phyloP scores from a whole-genome alignment of 2,329 filamentous ascomycete species.

The Colletotrichum camelliae region DNA sequence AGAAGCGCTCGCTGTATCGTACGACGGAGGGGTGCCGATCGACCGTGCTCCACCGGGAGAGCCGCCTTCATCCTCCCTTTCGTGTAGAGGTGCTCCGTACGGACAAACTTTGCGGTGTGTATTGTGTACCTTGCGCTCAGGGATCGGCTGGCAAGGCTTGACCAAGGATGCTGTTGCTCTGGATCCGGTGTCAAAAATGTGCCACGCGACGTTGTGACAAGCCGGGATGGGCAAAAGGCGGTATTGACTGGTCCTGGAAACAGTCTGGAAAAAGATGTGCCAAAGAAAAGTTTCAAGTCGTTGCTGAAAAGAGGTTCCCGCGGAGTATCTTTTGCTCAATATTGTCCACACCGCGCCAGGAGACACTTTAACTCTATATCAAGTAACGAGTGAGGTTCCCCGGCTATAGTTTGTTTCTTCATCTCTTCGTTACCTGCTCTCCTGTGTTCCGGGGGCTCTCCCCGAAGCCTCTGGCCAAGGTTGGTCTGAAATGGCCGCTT shows the following conservation, averaged over 20 bases:
- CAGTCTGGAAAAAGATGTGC: neutral
- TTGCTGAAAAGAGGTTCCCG: neutral
- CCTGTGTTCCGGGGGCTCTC: neutral
- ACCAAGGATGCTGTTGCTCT: neutral
- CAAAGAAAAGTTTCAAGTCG: neutral
- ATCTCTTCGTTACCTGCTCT: neutral
- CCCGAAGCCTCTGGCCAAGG: neutral
- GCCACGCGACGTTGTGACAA: neutral
- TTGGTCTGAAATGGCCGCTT: neutral
- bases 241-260: neutral
- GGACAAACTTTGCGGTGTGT: neutral
- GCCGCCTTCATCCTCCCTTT: neutral
- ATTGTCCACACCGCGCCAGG: neutral
- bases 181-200: neutral
- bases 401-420: neutral
- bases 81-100: neutral
- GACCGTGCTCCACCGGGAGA: neutral
- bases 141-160: neutral
- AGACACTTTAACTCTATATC: neutral
- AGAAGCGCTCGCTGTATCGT: neutral
- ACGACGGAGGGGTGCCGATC: conserved; percentile 18
- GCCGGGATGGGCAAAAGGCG: neutral
- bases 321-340: neutral
- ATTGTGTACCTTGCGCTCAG: neutral
- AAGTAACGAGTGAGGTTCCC: neutral